These are phyloP conservation scores for Aspergillus steynii DNA, from an alignment of 495 filamentous ascomycete species.

Conservation along the genomic window DNA sequence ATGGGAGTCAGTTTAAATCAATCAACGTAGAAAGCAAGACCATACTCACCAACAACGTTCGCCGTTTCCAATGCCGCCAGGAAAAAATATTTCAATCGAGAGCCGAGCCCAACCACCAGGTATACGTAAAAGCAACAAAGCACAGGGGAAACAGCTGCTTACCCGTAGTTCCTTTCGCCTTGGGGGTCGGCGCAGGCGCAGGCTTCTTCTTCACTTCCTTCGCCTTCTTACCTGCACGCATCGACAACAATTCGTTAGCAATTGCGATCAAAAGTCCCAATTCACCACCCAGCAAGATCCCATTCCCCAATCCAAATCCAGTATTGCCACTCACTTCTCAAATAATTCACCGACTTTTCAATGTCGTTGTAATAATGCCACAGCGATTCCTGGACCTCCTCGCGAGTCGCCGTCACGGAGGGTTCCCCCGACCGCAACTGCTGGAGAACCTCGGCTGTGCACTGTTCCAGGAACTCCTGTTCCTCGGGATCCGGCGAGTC, in stretches of 20 bases:
- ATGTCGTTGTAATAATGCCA: constrained; percentile 98
- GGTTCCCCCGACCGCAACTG: constrained; percentile 42
- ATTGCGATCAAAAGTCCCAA: constrained; percentile 22
- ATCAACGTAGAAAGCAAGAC: constrained; percentile 16
- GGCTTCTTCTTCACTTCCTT: constrained; percentile 44
- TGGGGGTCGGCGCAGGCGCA: constrained; percentile 35
- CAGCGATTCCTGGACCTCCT: constrained; percentile 82
- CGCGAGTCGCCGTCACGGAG: constrained; percentile 40
- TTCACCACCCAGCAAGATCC: constrained; percentile 31
- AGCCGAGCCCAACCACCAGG: constrained; percentile 39
- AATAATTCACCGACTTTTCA: constrained; percentile 75
- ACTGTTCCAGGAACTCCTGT: constrained; percentile 41
- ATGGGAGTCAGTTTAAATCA: constrained; percentile 36
- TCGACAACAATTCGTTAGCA: background rate
- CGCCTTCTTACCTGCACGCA: constrained; percentile 39
- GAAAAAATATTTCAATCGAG: constrained; percentile 14
- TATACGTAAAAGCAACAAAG: constrained; percentile 12
- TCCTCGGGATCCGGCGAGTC: constrained; percentile 47
- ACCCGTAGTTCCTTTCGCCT: constrained; percentile 45
- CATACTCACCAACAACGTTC: constrained; percentile 12
- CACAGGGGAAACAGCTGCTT: constrained; percentile 36
- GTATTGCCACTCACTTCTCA: constrained; percentile 55
- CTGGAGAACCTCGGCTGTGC: constrained; percentile 37
- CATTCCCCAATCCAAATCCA: background rate
- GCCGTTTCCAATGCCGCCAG: background rate